Conservation (phyloP, 1,284 basidiomycete species). For the Rhodofomes roseus region DNA sequence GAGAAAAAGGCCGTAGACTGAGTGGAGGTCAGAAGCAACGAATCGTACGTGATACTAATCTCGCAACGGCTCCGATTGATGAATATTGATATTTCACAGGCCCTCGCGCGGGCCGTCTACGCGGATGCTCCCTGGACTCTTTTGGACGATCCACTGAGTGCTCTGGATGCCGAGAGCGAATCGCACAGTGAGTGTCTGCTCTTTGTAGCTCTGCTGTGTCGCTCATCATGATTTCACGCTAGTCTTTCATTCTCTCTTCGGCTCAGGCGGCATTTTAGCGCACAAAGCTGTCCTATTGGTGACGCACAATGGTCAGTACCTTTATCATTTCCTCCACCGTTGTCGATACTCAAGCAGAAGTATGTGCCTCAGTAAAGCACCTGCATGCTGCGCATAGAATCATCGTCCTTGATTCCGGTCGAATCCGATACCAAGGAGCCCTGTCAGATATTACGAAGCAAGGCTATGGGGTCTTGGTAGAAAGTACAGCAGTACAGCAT, state of each 20-base stretch:
- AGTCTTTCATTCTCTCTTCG: background rate
- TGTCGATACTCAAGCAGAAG: background rate
- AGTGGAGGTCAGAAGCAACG: background rate
- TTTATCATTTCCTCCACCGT: no score
- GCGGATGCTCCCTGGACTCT: background rate
- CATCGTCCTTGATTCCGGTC: background rate
- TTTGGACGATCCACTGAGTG: background rate
- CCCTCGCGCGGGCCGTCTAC: background rate
- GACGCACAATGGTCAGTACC: background rate
- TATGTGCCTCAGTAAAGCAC: background rate
- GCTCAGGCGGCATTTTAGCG: background rate
- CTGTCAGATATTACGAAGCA: background rate
- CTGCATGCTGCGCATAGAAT: background rate
- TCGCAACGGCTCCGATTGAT: background rate
- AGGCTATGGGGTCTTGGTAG: background rate
- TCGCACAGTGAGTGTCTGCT: background rate
- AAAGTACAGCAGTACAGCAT: background rate
- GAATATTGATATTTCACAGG: background rate
- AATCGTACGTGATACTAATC: background rate
- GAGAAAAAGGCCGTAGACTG: background rate
- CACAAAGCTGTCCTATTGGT: background rate
- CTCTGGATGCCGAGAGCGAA: background rate
- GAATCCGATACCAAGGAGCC: background rate
- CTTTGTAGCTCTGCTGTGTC: background rate
- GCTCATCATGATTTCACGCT: background rate